These are phyloP conservation scores for Balamuthia mandrillaris DNA, from an alignment of 208 protist genomes.

Conservation along the genomic window DNA sequence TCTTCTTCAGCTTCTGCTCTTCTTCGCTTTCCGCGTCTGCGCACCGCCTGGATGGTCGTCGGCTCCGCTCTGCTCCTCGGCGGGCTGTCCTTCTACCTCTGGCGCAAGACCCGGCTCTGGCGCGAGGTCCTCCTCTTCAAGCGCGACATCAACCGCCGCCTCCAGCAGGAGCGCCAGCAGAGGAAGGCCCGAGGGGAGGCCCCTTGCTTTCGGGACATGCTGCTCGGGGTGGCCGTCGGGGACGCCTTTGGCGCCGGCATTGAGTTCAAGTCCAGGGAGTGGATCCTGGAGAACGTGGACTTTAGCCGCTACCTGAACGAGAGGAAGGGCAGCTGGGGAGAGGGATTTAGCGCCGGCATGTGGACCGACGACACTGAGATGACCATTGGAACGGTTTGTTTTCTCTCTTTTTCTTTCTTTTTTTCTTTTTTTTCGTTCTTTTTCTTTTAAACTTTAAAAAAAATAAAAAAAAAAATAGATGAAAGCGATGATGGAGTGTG, in stretches of 20 bases:
- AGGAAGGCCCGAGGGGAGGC: no score
- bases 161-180: no score
- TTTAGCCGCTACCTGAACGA: conserved; percentile 6
- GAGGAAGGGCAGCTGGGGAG: not conserved
- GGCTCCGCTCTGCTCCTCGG: no score
- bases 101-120: no score
- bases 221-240: not conserved
- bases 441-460: no score
- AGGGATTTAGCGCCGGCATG: not conserved
- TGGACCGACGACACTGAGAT: conserved; percentile 30
- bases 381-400: not conserved
- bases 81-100: no score
- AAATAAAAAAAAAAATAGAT: not conserved
- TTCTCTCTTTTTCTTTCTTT: not conserved
- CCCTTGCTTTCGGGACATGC: no score
- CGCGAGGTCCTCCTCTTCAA: no score
- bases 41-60: no score
- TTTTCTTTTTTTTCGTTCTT: not conserved
- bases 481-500: not conserved
- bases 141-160: no score
- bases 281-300: not conserved
- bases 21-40: no score
- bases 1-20: no score
- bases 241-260: conserved; percentile 1
- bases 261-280: conserved; percentile 33